These are phyloP conservation scores for Grifola frondosa DNA, from an alignment of 1,284 basidiomycete genomes.

Conservation along the genomic window DNA sequence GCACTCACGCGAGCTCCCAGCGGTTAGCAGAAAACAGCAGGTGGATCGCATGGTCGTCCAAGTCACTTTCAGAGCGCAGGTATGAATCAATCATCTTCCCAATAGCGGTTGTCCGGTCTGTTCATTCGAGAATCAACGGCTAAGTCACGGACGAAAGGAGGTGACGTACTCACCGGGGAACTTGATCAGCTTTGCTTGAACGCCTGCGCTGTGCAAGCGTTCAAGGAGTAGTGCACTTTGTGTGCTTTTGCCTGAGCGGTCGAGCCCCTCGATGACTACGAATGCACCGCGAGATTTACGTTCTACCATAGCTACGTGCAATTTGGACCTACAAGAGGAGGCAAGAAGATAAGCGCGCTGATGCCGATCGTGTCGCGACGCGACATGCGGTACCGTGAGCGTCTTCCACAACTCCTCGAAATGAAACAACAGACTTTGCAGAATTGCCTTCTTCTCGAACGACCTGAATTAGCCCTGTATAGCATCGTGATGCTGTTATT, in stretches of 20 bases:
- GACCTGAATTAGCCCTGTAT: too few species aligned
- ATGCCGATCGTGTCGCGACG: too few species aligned
- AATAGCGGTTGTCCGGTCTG: conserved; percentile 90
- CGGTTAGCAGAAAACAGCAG: conserved; percentile 96
- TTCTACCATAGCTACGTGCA: conserved; percentile 32
- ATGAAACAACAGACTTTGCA: too few species aligned
- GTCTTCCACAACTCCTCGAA: too few species aligned
- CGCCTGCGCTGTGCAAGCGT: conserved; percentile 42
- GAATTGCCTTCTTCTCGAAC: too few species aligned
- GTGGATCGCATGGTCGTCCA: conserved; percentile 92
- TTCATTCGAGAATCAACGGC: neutral
- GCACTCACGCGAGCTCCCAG: conserved; percentile 87
- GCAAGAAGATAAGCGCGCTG: too few species aligned
- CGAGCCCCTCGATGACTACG: conserved; percentile 93
- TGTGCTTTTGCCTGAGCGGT: conserved; percentile 89
- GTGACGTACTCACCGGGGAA: conserved; percentile 73
- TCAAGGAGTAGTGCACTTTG: conserved; percentile 68
- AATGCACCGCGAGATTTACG: conserved; percentile 78
- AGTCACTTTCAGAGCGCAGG: conserved; percentile 77
- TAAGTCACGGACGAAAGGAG: neutral
- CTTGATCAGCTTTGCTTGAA: conserved; percentile 61
- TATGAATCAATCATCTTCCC: conserved; percentile 95
- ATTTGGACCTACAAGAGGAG: neutral
- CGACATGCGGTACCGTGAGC: too few species aligned
- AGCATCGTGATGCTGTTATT: too few species aligned